Base-by-base conservation (phyloP, 2,329 filamentous ascomycete genomes). In the Penicillium italicum region DNA sequence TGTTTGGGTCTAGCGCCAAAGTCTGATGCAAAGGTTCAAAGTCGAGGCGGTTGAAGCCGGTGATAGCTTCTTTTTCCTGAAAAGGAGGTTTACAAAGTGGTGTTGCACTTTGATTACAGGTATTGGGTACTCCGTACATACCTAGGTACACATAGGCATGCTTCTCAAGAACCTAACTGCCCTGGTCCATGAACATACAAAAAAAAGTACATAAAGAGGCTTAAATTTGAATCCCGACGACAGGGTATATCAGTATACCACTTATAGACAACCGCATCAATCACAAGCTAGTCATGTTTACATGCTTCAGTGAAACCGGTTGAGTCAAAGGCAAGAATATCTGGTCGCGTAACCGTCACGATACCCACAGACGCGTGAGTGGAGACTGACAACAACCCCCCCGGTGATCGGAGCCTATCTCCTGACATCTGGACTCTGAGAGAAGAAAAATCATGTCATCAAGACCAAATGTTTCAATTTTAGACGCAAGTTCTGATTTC, bases 21-120 rank as follows among this genome's bases (percentile, higher is more conserved):
- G 53, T 54, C 48, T 56, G 44, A 41, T 42, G 18, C 28, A 45
- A 56, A 59, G 50, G 51, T 53, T 48, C 50, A 57, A 55, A 61
- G 58, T 54, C 56, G 56, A 50, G 55, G 65, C 64, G 65, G 64
- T 59, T 66, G 66, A 62, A 62, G 62, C 66, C 66, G 64, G 64
- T 53, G 37, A 41, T 53, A 53, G 50, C 50, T 53, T 53, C 49
- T 51, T 46, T 43, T 33, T n/a, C 44, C 46, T 31, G 46, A 48
- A 53, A 53, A 53, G 50, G 43, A 52, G 41, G 50, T 53, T 47
- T 22, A 43, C n/a, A n/a, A n/a, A n/a, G n/a, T n/a, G n/a, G n/a
- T 11, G 50, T 53, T 54, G 51, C 51, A 54, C 45, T 54, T 49
- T 54, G 37, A 54, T 36, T 49, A 54, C 51, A 41, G 26, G 50